Percentiles rank a stretch among this genome's conserved stretches.
Evolutionary conservation across 1,284 basidiomycete genomes (phyloP).

Genomic region (Schizopora paradoxa): DNA sequence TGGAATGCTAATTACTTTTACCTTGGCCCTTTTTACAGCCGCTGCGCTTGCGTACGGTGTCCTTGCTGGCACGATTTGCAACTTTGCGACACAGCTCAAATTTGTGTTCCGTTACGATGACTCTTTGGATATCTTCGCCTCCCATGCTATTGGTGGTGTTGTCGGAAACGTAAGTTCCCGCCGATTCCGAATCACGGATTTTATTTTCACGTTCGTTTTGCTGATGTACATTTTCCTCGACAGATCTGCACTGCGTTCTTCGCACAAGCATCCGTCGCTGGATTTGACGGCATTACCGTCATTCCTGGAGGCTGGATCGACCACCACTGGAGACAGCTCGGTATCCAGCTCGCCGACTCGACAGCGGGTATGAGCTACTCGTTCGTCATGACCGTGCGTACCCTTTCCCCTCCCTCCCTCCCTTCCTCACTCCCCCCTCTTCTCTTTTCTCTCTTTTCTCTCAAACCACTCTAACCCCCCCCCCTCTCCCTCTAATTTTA

Average conservation of each 20-base stretch:
- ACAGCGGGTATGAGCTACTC: slow-evolving; percentile 71
- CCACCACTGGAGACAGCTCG: slow-evolving; percentile 79
- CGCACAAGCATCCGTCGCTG: slow-evolving; percentile 80
- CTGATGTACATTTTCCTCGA: slow-evolving; percentile 28
- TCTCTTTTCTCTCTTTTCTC: neutral
- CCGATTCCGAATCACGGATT: too few relatives aligned
- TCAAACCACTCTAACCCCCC: slow-evolving; percentile 5
- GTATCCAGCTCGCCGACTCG: slow-evolving; percentile 83
- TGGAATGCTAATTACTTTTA: slow-evolving; percentile 8
- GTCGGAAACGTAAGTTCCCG: slow-evolving; percentile 59
- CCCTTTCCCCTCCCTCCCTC: too few relatives aligned
- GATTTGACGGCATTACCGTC: slow-evolving; percentile 70
- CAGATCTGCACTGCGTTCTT: slow-evolving; percentile 80
- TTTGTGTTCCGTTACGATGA: slow-evolving; percentile 73
- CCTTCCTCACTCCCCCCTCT: too few relatives aligned
- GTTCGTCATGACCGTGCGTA: slow-evolving; percentile 78
- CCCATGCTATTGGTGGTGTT: slow-evolving; percentile 85
- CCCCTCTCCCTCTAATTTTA: slow-evolving; percentile 34
- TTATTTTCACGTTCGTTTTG: neutral
- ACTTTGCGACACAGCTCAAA: slow-evolving; percentile 94
- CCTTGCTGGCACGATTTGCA: slow-evolving; percentile 79
- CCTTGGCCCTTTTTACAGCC: slow-evolving; percentile 39
- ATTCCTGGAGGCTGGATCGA: slow-evolving; percentile 92
- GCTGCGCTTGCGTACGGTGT: slow-evolving; percentile 85
- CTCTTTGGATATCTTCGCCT: slow-evolving; percentile 86